phyloP scores from a whole-genome alignment of 805 yeast genomes.

The Saccharomycopsis javanensis region DNA sequence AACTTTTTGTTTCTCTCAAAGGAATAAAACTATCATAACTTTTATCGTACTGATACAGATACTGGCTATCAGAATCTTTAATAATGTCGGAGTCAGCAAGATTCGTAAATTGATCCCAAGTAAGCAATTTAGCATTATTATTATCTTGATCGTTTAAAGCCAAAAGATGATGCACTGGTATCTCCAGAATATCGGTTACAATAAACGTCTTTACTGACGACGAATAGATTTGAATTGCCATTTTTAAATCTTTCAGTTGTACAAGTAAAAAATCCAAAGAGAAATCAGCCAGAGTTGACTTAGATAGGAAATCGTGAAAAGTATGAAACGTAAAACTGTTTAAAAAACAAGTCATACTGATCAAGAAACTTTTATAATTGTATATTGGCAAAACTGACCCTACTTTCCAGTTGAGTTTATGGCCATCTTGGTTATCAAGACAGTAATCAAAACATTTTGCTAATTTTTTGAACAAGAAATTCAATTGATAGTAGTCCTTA shows the following conservation, averaged over 20 bases:
- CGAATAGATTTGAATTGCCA: constrained; percentile 5
- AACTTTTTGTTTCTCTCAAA: constrained; percentile 16
- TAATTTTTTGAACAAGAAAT: constrained; percentile 2
- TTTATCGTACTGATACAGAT: constrained; percentile 5
- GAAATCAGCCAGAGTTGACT: background rate
- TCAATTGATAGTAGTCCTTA: constrained; percentile 6
- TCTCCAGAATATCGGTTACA: constrained; percentile 3
- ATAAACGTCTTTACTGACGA: constrained; percentile 3
- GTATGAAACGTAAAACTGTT: constrained; percentile 13
- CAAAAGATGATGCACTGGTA: background rate
- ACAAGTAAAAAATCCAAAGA: constrained; percentile 8
- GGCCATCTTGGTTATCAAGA: background rate
- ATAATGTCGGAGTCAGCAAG: background rate
- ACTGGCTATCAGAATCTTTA: background rate
- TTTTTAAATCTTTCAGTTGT: background rate
- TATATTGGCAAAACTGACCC: constrained; percentile 13
- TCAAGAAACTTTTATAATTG: constrained; percentile 5
- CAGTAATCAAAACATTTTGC: background rate
- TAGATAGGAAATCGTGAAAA: constrained; percentile 8
- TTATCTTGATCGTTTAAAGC: background rate
- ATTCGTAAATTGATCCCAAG: constrained; percentile 12
- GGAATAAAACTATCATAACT: constrained; percentile 14
- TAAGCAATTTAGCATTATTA: background rate
- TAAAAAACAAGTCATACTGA: constrained; percentile 16
- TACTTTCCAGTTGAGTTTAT: constrained; percentile 4